These are phyloP conservation scores for Cladosporium halotolerans DNA, from an alignment of 2,329 filamentous ascomycete genomes.

Conservation along the genomic window DNA sequence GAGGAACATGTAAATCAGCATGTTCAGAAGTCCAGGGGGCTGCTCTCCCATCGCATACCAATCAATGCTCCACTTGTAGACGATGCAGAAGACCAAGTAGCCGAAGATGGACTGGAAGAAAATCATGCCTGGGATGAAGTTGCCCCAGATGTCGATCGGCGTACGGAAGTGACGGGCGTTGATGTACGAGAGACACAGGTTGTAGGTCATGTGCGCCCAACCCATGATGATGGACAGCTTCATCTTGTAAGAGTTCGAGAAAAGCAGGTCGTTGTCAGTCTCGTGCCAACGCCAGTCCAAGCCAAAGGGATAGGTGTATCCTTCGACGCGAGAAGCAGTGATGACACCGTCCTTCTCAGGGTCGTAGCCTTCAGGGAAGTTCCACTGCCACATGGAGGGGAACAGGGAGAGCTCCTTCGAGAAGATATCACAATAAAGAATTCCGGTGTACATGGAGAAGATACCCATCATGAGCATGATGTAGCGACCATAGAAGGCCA, in stretches of 20 bases:
- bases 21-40: slow-evolving; percentile 89
- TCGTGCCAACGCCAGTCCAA: slow-evolving; percentile 96
- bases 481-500: slow-evolving; percentile 98
- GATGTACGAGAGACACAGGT: slow-evolving; percentile 83
- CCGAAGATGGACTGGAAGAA: slow-evolving; percentile 99
- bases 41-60: slow-evolving; percentile 63
- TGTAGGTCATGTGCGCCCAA: slow-evolving; percentile 99
- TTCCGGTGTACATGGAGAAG: slow-evolving; percentile 93
- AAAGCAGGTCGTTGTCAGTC: slow-evolving; percentile 88
- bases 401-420: slow-evolving; percentile 89
- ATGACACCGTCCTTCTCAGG: slow-evolving; percentile 46
- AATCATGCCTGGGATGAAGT: slow-evolving; percentile 96
- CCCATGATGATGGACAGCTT: slow-evolving; percentile 97
- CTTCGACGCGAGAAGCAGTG: slow-evolving; percentile 56
- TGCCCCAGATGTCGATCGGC: slow-evolving; percentile 92
- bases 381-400: slow-evolving; percentile 81
- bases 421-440: slow-evolving; percentile 97
- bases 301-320: slow-evolving; percentile 90
- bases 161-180: slow-evolving; percentile 94
- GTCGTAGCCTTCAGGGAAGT: slow-evolving; percentile 55
- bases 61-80: slow-evolving; percentile 95
- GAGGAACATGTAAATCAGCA: slow-evolving; percentile 99
- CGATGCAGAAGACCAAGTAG: slow-evolving; percentile 85
- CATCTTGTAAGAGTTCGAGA: slow-evolving; percentile 99
- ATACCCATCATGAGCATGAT: slow-evolving; percentile 97